phyloP scores from a whole-genome alignment of 2,329 filamentous ascomycete genomes.

The Sarocladium strictum region DNA sequence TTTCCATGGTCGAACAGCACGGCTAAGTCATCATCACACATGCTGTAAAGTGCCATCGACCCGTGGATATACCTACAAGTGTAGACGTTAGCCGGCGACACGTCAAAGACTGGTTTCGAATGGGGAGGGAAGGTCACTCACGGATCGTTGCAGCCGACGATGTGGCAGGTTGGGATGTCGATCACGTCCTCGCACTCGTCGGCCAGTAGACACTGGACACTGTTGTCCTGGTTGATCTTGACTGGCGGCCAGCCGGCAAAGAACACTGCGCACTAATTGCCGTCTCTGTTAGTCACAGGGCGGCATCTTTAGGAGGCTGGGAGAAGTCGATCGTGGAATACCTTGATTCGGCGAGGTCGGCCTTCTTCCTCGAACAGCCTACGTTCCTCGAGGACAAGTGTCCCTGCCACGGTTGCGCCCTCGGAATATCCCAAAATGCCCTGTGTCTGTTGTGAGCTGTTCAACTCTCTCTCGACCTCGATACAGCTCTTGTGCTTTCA shows the following conservation, averaged over 20 bases:
- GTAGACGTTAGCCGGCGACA: neutral
- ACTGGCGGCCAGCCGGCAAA: constrained; percentile 46
- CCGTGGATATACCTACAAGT: constrained; percentile 41
- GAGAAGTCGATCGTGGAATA: constrained; percentile 11
- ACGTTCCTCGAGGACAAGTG: constrained; percentile 43
- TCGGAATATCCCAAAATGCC: constrained; percentile 57
- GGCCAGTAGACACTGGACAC: constrained; percentile 34
- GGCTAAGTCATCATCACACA: constrained; percentile 52
- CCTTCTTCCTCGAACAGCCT: constrained; percentile 20
- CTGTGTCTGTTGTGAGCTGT: constrained; percentile 11
- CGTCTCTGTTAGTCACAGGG: constrained; percentile 22
- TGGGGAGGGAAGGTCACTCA: neutral
- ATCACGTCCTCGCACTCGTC: constrained; percentile 41
- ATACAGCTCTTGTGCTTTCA: too few relatives aligned
- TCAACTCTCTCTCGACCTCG: too few relatives aligned
- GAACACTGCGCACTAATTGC: constrained; percentile 37
- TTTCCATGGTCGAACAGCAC: constrained; percentile 58
- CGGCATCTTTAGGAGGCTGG: too few relatives aligned
- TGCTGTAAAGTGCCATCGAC: constrained; percentile 52
- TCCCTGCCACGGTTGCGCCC: constrained; percentile 50
- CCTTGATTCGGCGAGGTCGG: constrained; percentile 29
- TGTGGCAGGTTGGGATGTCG: constrained; percentile 42
- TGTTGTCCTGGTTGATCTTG: constrained; percentile 22
- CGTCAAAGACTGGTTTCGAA: neutral
- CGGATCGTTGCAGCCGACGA: constrained; percentile 47